A percentile compares a stretch with the other conserved stretches of the same genome.
phyloP scores from a whole-genome alignment of 169 alveolate genomes.

The Plasmodium vinckei region DNA sequence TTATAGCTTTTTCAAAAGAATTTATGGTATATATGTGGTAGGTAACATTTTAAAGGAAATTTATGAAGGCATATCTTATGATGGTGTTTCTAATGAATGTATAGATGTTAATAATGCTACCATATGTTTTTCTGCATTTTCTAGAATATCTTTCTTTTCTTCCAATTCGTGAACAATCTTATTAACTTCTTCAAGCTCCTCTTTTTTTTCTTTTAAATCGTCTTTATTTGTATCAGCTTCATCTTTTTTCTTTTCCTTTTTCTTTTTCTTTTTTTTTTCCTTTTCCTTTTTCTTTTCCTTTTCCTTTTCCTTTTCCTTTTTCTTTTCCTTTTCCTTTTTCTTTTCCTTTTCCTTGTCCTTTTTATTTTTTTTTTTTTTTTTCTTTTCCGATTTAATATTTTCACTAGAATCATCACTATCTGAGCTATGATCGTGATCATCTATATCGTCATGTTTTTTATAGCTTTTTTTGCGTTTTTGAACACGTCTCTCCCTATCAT shows the following conservation, averaged over 20 bases:
- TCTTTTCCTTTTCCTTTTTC: not conserved
- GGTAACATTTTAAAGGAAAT: too few species aligned
- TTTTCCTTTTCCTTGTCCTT: not conserved
- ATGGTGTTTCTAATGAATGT: slow-evolving; percentile 25
- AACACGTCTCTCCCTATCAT: not conserved
- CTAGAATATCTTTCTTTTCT: slow-evolving; percentile 22
- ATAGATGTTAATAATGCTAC: slow-evolving; percentile 12
- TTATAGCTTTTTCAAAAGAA: not conserved
- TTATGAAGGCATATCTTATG: not conserved
- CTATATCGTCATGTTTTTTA: not conserved
- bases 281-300: slow-evolving; percentile 1
- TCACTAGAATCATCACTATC: too few species aligned
- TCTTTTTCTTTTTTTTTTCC: not conserved
- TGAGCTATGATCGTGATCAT: not conserved
- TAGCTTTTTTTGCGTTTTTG: not conserved
- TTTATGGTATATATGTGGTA: not conserved
- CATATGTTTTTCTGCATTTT: slow-evolving; percentile 41
- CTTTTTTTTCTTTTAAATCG: slow-evolving; percentile 15
- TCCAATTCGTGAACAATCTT: slow-evolving; percentile 22
- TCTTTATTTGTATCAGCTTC: not conserved
- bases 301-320: not conserved
- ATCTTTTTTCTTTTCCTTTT: not conserved
- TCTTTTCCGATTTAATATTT: slow-evolving; percentile 4
- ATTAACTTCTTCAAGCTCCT: slow-evolving; percentile 34
- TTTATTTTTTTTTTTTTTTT: not conserved